These are phyloP conservation scores for Lachancea sp. DNA, from an alignment of 805 yeast genomes.

Conservation along the genomic window DNA sequence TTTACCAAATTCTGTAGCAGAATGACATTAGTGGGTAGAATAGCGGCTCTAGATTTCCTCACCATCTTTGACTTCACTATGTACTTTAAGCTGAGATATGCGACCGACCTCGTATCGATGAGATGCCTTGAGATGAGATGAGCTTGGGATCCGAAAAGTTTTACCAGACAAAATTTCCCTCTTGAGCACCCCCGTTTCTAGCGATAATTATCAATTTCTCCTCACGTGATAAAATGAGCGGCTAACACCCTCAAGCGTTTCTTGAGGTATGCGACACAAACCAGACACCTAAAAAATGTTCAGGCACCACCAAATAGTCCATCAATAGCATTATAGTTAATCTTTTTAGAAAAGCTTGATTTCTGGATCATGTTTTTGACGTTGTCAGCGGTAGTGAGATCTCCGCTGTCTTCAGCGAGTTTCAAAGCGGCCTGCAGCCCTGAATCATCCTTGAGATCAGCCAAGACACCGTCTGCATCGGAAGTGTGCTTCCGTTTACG, in stretches of 20 bases:
- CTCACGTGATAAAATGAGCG: no score
- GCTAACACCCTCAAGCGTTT: no score
- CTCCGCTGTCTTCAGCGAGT: conserved; percentile 30
- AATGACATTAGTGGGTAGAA: conserved; percentile 87
- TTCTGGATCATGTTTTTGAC: conserved; percentile 71
- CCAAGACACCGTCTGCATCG: conserved; percentile 32
- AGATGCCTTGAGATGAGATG: conserved; percentile 26
- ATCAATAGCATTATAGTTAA: conserved; percentile 79
- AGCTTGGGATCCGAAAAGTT: conserved; percentile 1
- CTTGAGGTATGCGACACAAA: no score
- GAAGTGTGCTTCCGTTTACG: conserved; percentile 24
- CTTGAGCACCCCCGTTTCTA: no score
- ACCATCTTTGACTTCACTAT: conserved; percentile 52
- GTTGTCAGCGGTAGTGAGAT: conserved; percentile 63
- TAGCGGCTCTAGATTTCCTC: conserved; percentile 83
- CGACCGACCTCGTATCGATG: conserved; percentile 1
- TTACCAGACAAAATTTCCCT: neutral
- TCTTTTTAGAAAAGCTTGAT: conserved; percentile 77
- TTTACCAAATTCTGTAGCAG: conserved; percentile 86
- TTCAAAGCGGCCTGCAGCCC: conserved; percentile 40
- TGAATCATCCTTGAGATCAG: conserved; percentile 28
- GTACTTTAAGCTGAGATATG: neutral
- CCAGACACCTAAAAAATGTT: neutral
- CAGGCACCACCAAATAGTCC: conserved; percentile 33
- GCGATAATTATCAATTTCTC: no score